Percentiles rank a stretch among this genome's conserved stretches.
These are phyloP conservation scores for Cyanidioschyzon merolae DNA, from an alignment of 23 red algal species.

Conservation along the genomic window DNA sequence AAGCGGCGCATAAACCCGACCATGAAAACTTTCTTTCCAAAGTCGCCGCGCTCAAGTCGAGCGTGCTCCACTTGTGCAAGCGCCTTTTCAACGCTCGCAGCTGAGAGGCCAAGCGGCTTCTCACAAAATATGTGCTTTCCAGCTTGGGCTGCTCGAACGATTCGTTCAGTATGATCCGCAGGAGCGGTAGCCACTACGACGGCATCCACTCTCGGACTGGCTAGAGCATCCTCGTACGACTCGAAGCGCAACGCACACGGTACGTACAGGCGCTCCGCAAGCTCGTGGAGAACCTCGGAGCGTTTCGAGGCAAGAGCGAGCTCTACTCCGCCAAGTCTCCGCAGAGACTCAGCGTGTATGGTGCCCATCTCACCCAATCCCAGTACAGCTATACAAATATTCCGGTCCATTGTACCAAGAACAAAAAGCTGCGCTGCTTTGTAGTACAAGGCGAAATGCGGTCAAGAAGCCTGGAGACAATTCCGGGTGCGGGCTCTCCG, in stretches of 20 bases:
- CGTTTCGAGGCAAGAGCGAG: slow-evolving; percentile 50
- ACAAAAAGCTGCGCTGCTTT: background rate
- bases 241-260: slow-evolving; percentile 20
- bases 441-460: too few relatives aligned
- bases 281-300: slow-evolving; percentile 14
- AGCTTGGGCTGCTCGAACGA: slow-evolving; percentile 40
- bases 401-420: slow-evolving; percentile 24
- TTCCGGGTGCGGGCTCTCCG: too few relatives aligned
- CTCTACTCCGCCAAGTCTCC: slow-evolving; percentile 41
- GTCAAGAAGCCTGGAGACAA: too few relatives aligned
- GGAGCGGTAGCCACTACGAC: slow-evolving; percentile 82
- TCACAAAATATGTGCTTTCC: slow-evolving; percentile 74
- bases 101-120: slow-evolving; percentile 69
- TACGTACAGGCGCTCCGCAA: slow-evolving; percentile 31
- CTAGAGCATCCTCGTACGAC: slow-evolving; percentile 46
- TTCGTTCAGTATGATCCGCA: slow-evolving; percentile 41
- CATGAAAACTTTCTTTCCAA: slow-evolving; percentile 44
- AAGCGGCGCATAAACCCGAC: slow-evolving; percentile 59
- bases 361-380: slow-evolving; percentile 88
- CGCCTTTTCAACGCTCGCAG: slow-evolving; percentile 8
- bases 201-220: slow-evolving; percentile 27
- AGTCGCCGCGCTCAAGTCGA: background rate
- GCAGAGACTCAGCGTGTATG: slow-evolving; percentile 62
- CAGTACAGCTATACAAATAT: slow-evolving; percentile 45
- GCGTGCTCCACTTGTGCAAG: slow-evolving; percentile 20